Base-by-base conservation (phyloP, 1,284 basidiomycete genomes). In the Boletus semigastroideus region DNA sequence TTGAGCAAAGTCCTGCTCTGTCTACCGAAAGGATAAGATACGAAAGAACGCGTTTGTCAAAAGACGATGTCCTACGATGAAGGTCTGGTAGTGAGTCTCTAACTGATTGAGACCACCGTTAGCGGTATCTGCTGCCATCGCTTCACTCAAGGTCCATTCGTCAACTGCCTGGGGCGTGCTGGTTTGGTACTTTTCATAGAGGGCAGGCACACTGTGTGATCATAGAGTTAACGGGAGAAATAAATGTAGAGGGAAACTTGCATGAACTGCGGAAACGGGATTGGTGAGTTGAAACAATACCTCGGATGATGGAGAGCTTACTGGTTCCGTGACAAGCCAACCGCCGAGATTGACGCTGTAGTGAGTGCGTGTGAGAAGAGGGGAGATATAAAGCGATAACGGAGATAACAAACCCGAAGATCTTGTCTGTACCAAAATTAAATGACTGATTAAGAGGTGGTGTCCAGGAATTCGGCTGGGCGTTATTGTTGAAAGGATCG, bases 1-100 rank as follows among this genome's bases (percentile, higher is more conserved):
- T 65, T 91, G 76, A 17, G 90, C 91, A 64, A 97, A 87, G 72
- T 96, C 94, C 65, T 86, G 71, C 67, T 96, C 93, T 33, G 93
- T 95, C 84, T 91, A 64, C 42, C 39, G 46, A 49, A 16, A 47
- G 46, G 33, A 53, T 55, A 12, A 59, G 56, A 25, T 49, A 51
- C 0, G 9, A 33, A 16, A 27, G 34, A 31, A 43, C 38, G 45
- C n/a, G 3, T 25, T 36, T n/a, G 54, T 16, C 48, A 45, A 27
- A 56, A 30, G 53, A 46, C 1, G 16, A 28, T 55, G 38, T 50
- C 83, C 51, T 52, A 91, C 90, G 54, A 93, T 86, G 68, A 93
- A 94, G 0, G 86, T 90, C 48, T 80, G 73, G 66, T 94, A 94
- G 67, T 95, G 92, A 17, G 84, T 74, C 66, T 89, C 87, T 51